Base-by-base conservation (phyloP, 805 yeast genomes). In the Pichia pseudocactophila region DNA sequence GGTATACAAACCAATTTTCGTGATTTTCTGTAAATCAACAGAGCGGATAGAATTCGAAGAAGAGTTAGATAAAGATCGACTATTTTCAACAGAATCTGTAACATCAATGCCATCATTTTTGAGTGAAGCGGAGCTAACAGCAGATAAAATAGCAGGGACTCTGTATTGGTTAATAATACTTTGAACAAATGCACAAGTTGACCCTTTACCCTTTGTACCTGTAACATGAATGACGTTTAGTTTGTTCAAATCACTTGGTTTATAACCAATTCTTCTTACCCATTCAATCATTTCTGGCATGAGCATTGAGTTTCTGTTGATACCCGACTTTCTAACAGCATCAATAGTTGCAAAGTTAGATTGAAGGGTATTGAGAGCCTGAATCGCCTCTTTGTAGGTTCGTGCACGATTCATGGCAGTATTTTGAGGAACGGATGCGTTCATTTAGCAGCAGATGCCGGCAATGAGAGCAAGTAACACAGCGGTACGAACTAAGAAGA, bases 181-280 rank as follows among this genome's bases (percentile, higher is more conserved):
- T 54, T 85, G 84, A 2, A 88, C 76, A 57, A 92, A 92, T 0
- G 98, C 96, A 62, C 97, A 90, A 0, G 97, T 90, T 0, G 97
- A 88, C 1, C 99, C 99, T 64, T 92, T 92, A 12, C 99, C 99
- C 60, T 92, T 92, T 1, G 99, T 92, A 17, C 99, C 99, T 0
- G 99, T 89, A 30, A 94, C 82, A 57, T 92, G 99, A 34, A 92
- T 73, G 2, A 88, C 71, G 52, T 89, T 89, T 52, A 92, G 61
- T 46, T 63, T 70, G 63, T 89, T 76, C 57, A 86, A 78, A 48
- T 84, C 95, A 3, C 64, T 52, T 2, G 84, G 78, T 27, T 62
- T 53, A 52, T 82, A 81, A 0, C 90, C 94, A 10, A 78, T 70
- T 47, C 90, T 66, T 41, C 83, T 66, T 4, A 78, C 66, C 87